phyloP scores from a whole-genome alignment of 139 green algal species.

The Volvox africanus region DNA sequence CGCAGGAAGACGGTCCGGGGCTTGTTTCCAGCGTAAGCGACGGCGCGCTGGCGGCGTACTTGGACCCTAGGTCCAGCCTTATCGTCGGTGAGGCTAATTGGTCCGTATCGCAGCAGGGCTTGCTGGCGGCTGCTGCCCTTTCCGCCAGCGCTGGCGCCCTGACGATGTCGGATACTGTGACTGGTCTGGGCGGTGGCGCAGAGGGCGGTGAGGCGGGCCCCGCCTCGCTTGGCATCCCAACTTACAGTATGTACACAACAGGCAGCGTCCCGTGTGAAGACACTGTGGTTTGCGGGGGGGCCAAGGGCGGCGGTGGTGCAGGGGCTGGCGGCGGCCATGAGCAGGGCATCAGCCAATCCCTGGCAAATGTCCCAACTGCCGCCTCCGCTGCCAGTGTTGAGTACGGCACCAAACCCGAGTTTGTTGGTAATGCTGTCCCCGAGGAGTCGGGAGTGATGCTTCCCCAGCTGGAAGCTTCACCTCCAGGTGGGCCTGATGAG shows the following conservation, averaged over 20 bases:
- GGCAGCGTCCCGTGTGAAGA: neutral
- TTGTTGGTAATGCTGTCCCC: no score
- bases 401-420: neutral
- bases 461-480: no score
- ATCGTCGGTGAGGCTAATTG: neutral
- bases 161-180: neutral
- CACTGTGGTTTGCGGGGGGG: neutral
- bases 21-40: slow-evolving; percentile 15
- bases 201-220: neutral
- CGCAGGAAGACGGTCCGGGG: neutral
- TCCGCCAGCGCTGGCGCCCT: neutral
- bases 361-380: no score
- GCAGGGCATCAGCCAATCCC: neutral
- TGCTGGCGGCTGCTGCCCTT: neutral
- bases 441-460: no score
- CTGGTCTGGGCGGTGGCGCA: neutral
- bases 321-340: neutral
- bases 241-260: slow-evolving; percentile 1
- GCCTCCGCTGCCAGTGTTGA: neutral
- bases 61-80: neutral
- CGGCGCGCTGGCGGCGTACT: slow-evolving; percentile 19
- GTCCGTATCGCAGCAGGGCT: neutral
- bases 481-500: neutral
- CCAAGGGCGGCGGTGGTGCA: neutral
- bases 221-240: neutral